Evolutionary conservation across 1,284 basidiomycete species (phyloP).

Genomic region (Trametes sp.): DNA sequence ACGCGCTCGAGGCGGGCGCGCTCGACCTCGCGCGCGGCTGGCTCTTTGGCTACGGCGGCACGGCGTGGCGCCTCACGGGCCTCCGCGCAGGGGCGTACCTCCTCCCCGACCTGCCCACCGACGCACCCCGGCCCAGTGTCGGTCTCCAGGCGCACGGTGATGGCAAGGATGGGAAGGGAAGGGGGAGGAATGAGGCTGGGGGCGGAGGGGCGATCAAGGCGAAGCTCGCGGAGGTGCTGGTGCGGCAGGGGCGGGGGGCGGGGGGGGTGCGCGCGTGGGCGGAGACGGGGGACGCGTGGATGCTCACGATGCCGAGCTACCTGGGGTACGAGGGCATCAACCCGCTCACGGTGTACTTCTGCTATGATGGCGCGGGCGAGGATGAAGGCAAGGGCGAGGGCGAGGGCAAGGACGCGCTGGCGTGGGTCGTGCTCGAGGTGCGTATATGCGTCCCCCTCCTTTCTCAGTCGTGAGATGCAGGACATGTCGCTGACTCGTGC

Average conservation of each 20-base stretch:
- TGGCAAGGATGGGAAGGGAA: neutral
- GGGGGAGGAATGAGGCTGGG: neutral
- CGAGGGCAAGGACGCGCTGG: constrained; percentile 39
- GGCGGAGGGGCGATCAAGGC: constrained; percentile 40
- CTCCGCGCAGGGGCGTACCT: constrained; percentile 60
- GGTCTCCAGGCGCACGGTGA: neutral
- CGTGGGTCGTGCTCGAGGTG: constrained; percentile 68
- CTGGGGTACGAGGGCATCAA: constrained; percentile 79
- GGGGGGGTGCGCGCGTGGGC: constrained; percentile 14
- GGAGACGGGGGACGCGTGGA: constrained; percentile 62
- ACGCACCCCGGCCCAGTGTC: neutral
- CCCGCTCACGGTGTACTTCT: constrained; percentile 78
- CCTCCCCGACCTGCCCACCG: constrained; percentile 32
- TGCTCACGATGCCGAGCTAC: constrained; percentile 80
- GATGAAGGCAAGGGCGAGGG: neutral
- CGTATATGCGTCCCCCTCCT: neutral
- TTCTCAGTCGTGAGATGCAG: no score
- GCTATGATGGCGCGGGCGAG: constrained; percentile 52
- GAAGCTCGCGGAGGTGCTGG: constrained; percentile 51
- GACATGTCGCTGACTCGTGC: no score
- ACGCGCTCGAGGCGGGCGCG: constrained; percentile 57
- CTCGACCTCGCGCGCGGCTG: constrained; percentile 60
- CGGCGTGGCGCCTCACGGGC: constrained; percentile 54
- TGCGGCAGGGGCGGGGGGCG: constrained; percentile 40
- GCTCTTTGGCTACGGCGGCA: constrained; percentile 60